These are phyloP conservation scores for Fusarium scirpi DNA, from an alignment of 2,329 filamentous ascomycete genomes.

Conservation along the genomic window DNA sequence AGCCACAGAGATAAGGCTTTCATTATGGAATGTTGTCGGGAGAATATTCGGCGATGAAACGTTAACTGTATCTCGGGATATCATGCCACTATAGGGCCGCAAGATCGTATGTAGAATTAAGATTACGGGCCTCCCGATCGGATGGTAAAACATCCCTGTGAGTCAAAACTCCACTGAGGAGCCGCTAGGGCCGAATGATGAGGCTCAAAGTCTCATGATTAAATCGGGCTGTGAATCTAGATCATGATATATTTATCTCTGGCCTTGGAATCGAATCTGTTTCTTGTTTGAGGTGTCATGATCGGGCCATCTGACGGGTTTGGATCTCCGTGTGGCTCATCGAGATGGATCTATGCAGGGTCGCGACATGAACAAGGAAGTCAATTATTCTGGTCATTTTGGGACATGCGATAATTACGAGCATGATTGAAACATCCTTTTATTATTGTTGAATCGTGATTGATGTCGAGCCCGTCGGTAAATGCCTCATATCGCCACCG, in stretches of 20 bases:
- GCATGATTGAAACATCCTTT: too few species aligned
- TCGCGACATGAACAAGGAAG: neutral
- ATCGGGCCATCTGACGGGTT: neutral
- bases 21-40: conserved; percentile 14
- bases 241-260: neutral
- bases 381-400: neutral
- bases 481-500: neutral
- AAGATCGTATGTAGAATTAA: neutral
- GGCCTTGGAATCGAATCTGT: too few species aligned
- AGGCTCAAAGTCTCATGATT: conserved; percentile 12
- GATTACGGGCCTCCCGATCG: conserved; percentile 31
- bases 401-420: neutral
- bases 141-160: conserved; percentile 3
- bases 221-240: neutral
- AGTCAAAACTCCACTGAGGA: neutral
- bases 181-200: neutral
- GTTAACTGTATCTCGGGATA: neutral
- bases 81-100: neutral
- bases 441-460: neutral
- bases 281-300: neutral
- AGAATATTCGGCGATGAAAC: neutral
- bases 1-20: conserved; percentile 16
- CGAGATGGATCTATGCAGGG: neutral
- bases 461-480: neutral
- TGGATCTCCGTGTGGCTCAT: neutral